Evolutionary conservation across 2,329 filamentous ascomycete species (phyloP).

Genomic region (Alternaria tenuissima): DNA sequence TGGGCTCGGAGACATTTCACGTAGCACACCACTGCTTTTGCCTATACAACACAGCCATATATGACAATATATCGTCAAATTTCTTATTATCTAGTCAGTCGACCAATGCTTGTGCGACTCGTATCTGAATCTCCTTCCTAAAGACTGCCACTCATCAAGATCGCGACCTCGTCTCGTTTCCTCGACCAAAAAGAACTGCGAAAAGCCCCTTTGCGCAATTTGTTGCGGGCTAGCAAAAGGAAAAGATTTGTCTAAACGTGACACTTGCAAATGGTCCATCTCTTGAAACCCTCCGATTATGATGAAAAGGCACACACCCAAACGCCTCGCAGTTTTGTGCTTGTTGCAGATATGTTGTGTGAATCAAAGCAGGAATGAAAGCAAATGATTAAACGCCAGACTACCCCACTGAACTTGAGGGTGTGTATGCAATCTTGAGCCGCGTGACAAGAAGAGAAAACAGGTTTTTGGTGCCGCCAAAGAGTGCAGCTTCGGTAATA

Average conservation of each 20-base stretch:
- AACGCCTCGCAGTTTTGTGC: conserved; percentile 21
- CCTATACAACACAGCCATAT: not conserved
- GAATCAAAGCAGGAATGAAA: not conserved
- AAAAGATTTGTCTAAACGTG: not conserved
- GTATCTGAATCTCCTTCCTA: not conserved
- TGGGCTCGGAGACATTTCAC: not conserved
- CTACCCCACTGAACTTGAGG: not conserved
- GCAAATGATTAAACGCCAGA: conserved; percentile 6
- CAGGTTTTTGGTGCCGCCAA: conserved; percentile 16
- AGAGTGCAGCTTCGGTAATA: conserved; percentile 15
- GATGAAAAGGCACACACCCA: conserved; percentile 1
- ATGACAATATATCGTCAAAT: not conserved
- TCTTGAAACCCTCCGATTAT: not conserved
- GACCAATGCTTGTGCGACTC: not conserved
- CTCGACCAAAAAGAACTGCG: not conserved
- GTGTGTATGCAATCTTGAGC: conserved; percentile 4
- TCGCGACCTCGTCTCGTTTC: not conserved
- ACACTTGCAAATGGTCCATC: not conserved
- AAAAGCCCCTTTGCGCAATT: conserved; percentile 5
- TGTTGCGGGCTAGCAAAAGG: conserved; percentile 1
- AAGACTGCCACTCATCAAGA: not conserved
- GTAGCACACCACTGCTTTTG: not conserved
- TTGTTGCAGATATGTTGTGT: not conserved
- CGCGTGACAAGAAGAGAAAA: conserved; percentile 6
- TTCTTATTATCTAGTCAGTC: not conserved